A percentile compares a stretch with the other conserved stretches of the same genome.
These are phyloP conservation scores for Daldinia bambusicola DNA, from an alignment of 495 filamentous ascomycete genomes.

Conservation along the genomic window DNA sequence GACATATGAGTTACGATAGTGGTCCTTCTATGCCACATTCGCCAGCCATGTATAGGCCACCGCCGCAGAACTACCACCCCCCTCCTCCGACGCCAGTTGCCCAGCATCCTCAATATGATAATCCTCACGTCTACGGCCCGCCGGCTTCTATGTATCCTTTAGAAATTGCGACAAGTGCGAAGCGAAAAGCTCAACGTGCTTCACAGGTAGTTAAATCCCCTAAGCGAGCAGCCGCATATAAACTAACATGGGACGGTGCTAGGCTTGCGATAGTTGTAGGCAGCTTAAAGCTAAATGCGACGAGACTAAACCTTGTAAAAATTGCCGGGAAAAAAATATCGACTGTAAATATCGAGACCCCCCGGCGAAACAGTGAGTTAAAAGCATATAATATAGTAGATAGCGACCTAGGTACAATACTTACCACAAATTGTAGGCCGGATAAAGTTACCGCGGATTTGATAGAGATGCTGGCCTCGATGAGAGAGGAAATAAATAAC, in stretches of 20 bases:
- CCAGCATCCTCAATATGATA: conserved; percentile 58
- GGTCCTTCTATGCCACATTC: conserved; percentile 53
- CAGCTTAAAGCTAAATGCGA: conserved; percentile 78
- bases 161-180: conserved; percentile 59
- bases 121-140: conserved; percentile 48
- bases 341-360: conserved; percentile 74
- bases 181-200: conserved; percentile 63
- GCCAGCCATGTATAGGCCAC: conserved; percentile 53
- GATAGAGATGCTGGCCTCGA: conserved; percentile 52
- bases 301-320: conserved; percentile 69
- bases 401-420: conserved; percentile 11
- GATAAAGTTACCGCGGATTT: conserved; percentile 65
- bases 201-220: conserved; percentile 54
- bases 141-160: conserved; percentile 50
- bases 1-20: conserved; percentile 60
- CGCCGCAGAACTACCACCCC: conserved; percentile 55
- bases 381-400: background rate
- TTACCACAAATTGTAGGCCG: conserved; percentile 53
- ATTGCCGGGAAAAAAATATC: conserved; percentile 65
- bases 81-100: conserved; percentile 54
- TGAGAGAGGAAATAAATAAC: conserved; percentile 50
- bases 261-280: conserved; percentile 76
- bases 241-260: conserved; percentile 44
- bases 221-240: conserved; percentile 1
- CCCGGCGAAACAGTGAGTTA: conserved; percentile 71